Evolutionary conservation across 192 early-diverging fungal species (phyloP).

Genomic region (Radiomyces spectabilis): DNA sequence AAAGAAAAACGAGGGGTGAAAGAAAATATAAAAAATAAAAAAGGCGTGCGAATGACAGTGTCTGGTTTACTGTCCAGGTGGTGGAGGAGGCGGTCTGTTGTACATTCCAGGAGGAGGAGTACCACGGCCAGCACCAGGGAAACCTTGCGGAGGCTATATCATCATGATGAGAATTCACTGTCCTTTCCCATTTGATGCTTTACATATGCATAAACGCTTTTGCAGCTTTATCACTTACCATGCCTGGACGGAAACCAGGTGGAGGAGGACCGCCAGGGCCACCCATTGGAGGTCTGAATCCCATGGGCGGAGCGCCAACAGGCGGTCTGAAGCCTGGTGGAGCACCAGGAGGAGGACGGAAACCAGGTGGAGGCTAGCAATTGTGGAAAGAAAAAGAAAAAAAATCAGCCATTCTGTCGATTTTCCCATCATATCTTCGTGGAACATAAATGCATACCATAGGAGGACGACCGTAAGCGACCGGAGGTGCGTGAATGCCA

Average conservation of each 20-base stretch:
- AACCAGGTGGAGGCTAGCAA: slow-evolving; percentile 41
- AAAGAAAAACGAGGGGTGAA: too few relatives aligned
- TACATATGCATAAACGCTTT: neutral
- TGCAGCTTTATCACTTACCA: slow-evolving; percentile 7
- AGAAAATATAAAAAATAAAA: too few relatives aligned
- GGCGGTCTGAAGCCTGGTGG: slow-evolving; percentile 53
- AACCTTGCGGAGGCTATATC: slow-evolving; percentile 27
- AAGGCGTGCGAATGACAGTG: too few relatives aligned
- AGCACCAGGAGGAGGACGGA: slow-evolving; percentile 57
- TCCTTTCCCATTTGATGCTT: neutral
- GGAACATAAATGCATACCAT: slow-evolving; percentile 51
- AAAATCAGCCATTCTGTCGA: neutral
- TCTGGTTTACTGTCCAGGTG: too few relatives aligned
- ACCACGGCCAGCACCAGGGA: slow-evolving; percentile 26
- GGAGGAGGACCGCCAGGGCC: slow-evolving; percentile 45
- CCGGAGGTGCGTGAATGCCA: slow-evolving; percentile 61
- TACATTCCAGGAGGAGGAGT: slow-evolving; percentile 32
- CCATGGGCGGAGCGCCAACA: too few relatives aligned
- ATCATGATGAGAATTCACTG: neutral
- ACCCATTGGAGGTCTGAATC: slow-evolving; percentile 43
- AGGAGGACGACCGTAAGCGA: slow-evolving; percentile 66
- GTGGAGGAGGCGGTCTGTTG: slow-evolving; percentile 18
- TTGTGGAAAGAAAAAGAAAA: neutral
- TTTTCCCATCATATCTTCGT: slow-evolving; percentile 30
- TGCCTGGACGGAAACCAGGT: slow-evolving; percentile 51